Evolutionary conservation across 2,329 filamentous ascomycete genomes (phyloP), one percentile per base, ranked within the genome.

Genomic region (Verticillium klebahnii): DNA sequence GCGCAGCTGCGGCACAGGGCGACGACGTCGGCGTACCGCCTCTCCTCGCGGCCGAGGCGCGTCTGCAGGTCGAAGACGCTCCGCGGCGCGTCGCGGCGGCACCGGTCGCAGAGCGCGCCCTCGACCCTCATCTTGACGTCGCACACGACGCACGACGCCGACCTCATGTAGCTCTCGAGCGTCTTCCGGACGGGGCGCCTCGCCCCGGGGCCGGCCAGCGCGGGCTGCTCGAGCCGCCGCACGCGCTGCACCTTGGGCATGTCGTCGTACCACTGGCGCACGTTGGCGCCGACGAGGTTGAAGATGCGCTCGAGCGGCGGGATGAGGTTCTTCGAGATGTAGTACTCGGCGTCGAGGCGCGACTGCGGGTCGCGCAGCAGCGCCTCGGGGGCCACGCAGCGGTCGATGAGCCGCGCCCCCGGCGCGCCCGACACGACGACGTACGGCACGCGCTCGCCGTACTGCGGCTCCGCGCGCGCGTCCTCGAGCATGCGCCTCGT

Each of bases 221-320:
- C 52, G 61, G 73, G 64, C 58, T 72, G 70, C 36, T 83, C 81
- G n/a, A 91, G 76, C 60, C 84, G 85, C 32, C 89, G 84, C 56
- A 94, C 85, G 9, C 89, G 88, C 70, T 93, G 90, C 23, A 95
- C 82, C 73, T 96, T 97, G 56, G 94, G 94, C 92, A 98, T 96
- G 75, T 97, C 93, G 65, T 97, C 92, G 70, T 93, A 98, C 95
- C 95, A 99, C 63, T 86, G 84, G 19, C 91, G 81, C 0, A 98
- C 91, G 72, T 95, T 96, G 36, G 93, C 95, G 7, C 95, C 95
- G 2, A 98, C 91, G 2, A 99, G 88, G 70, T 95, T 97, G 79
- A 99, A 97, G 66, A 99, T 97, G 32, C 95, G 89, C 74, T 98
- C 94, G 0, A 99, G 83, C 0, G 95, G 95, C 6, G 95, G 95